Evolutionary conservation across 1,284 basidiomycete species (phyloP), one percentile per base, ranked within the genome.

Genomic region (Porogramme epimiltina): DNA sequence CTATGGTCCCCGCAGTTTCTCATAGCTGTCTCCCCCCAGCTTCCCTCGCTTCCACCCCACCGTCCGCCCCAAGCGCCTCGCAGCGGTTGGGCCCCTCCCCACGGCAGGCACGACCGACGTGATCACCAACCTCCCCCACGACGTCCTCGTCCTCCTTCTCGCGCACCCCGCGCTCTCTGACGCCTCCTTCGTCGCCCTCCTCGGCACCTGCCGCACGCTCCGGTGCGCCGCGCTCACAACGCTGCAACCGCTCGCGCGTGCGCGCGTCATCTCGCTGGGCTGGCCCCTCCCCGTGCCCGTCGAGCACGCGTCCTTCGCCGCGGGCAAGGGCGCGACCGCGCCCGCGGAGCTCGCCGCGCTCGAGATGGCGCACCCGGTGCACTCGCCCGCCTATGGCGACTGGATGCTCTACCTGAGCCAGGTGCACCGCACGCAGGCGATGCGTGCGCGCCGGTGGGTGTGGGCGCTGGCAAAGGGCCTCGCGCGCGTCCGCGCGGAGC

Each of bases 381-480:
- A 59, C 23, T 54, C 57, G 19, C 59, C 64, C 11, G n/a, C 18
- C 24, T 22, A 55, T 31, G 61, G 42, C 20, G 66, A 67, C 56
- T 67, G 66, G 66, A 38, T 56, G 22, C 59, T 66, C 25, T 66
- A 67, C 49, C 59, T 66, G 24, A 55, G 48, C 15, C 58, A 61
- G n/a, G 56, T 66, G 19, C 62, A 68, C 47, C 51, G 61, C 20
- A 62, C 58, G 8, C 42, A 55, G 20, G 54, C 60, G 52, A 66
- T 68, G 65, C 63, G 64, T 33, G 59, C 58, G 13, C 55, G 65
- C 10, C 58, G 59, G 20, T 61, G 65, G 55, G 54, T 66, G 8
- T 68, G 65, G 64, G 58, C 58, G 9, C 31, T 58, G n/a, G 58
- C 51, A 1, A 37, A 37, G 22, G 48, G 47, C 51, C 22, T 55